phyloP scores from a whole-genome alignment of 345 rosid species.

The Hirschfeldia incana region DNA sequence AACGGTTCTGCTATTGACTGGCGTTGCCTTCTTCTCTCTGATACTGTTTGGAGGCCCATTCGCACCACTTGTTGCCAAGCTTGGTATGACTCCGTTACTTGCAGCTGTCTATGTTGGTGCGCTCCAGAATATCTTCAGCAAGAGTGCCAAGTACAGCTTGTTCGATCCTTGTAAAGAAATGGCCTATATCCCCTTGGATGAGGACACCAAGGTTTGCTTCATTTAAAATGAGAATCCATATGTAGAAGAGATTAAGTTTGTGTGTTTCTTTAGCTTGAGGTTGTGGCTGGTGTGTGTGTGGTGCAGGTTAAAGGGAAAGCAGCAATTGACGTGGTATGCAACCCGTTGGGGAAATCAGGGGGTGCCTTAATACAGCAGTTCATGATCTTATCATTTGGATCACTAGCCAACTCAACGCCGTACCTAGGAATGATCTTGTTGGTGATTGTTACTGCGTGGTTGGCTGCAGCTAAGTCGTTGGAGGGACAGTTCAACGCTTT shows the following conservation, averaged over 20 bases:
- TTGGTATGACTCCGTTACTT: slow-evolving; percentile 92
- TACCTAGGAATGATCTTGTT: slow-evolving; percentile 78
- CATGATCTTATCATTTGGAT: slow-evolving; percentile 90
- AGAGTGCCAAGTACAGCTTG: slow-evolving; percentile 97
- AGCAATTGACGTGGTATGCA: slow-evolving; percentile 94
- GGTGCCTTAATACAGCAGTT: slow-evolving; percentile 96
- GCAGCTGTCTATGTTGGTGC: slow-evolving; percentile 98
- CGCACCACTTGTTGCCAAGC: slow-evolving; percentile 63
- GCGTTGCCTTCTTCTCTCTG: slow-evolving; percentile 91
- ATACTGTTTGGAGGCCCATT: slow-evolving; percentile 75
- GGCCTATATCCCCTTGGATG: slow-evolving; percentile 94
- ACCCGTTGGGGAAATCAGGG: slow-evolving; percentile 93
- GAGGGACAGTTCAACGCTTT: slow-evolving; percentile 77
- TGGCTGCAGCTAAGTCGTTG: slow-evolving; percentile 80
- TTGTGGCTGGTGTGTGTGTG: not conserved
- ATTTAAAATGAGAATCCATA: not conserved
- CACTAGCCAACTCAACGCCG: slow-evolving; percentile 92
- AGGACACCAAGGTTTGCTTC: slow-evolving; percentile 81
- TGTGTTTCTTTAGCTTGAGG: not conserved
- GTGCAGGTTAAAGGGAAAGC: slow-evolving; percentile 94
- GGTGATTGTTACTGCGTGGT: slow-evolving; percentile 76
- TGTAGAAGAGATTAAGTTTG: not conserved
- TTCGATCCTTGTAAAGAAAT: slow-evolving; percentile 98
- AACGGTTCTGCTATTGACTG: slow-evolving; percentile 81
- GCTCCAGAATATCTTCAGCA: slow-evolving; percentile 95